A percentile compares a stretch with the other conserved stretches of the same genome.
These are phyloP conservation scores for Haematococcus sp. DNA, from an alignment of 139 green algal genomes.

Conservation along the genomic window DNA sequence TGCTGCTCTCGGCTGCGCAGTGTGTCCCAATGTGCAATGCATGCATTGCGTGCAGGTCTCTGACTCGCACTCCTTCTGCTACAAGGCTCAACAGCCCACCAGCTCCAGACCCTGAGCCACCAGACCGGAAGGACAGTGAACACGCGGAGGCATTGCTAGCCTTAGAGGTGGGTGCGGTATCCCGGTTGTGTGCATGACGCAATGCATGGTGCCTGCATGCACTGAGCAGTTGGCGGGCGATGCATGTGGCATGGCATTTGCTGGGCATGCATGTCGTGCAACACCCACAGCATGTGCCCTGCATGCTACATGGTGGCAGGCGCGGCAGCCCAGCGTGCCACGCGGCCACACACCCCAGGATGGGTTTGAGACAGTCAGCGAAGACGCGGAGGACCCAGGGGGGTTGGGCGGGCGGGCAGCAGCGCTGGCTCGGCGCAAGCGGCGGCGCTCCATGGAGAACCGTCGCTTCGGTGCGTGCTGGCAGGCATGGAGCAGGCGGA, in stretches of 20 bases:
- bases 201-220: too few relatives aligned
- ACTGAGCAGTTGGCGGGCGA: too few relatives aligned
- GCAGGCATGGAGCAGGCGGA: too few relatives aligned
- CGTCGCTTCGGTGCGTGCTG: slow-evolving; percentile 19
- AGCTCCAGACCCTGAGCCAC: background rate
- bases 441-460: slow-evolving; percentile 22
- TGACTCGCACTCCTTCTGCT: background rate
- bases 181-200: too few relatives aligned
- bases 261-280: too few relatives aligned
- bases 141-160: slow-evolving; percentile 24
- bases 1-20: background rate
- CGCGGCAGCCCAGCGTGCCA: background rate
- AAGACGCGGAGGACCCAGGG: background rate
- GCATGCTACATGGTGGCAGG: background rate
- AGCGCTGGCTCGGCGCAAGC: slow-evolving; percentile 2
- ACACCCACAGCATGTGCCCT: too few relatives aligned
- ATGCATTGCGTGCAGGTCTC: background rate
- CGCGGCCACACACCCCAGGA: background rate
- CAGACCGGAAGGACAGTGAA: background rate
- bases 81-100: background rate
- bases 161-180: slow-evolving; percentile 13
- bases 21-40: too few relatives aligned
- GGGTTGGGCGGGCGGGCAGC: background rate
- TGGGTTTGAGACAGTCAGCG: background rate
- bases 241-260: too few relatives aligned